A percentile compares a stretch with the other conserved stretches of the same genome.
These are phyloP conservation scores for Globisporangium nagaii DNA, from an alignment of 352 stramenopile genomes.

Conservation along the genomic window DNA sequence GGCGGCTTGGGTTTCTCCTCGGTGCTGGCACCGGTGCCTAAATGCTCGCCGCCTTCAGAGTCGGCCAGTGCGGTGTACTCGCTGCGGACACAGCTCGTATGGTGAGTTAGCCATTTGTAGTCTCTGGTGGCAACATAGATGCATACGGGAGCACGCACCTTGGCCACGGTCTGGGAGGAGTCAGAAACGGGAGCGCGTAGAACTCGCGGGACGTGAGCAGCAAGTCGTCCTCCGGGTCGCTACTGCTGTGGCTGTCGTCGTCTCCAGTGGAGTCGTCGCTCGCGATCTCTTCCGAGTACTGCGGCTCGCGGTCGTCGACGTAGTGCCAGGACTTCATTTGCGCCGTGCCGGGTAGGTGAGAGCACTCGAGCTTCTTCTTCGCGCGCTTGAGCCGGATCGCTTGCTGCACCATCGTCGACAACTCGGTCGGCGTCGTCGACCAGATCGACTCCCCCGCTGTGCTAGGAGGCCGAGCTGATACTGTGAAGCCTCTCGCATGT, in stretches of 20 bases:
- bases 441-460: constrained; percentile 3
- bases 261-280: constrained; percentile 6
- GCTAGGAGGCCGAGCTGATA: neutral
- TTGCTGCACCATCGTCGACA: constrained; percentile 6
- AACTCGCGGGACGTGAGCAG: neutral
- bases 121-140: neutral
- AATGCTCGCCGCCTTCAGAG: no score
- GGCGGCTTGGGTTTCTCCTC: neutral
- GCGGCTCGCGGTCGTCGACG: neutral
- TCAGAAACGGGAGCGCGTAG: constrained; percentile 1
- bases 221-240: constrained; percentile 2
- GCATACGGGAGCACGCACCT: neutral
- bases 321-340: neutral
- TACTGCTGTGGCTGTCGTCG: constrained; percentile 10
- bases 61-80: no score
- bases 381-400: neutral
- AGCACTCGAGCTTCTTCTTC: neutral
- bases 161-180: neutral
- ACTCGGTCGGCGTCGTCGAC: constrained; percentile 1
- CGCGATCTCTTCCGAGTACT: neutral
- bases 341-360: neutral
- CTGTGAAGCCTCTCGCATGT: no score
- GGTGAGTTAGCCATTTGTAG: neutral
- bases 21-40: neutral
- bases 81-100: neutral